phyloP scores from a whole-genome alignment of 116 monocot species.

The Zostera marina region DNA sequence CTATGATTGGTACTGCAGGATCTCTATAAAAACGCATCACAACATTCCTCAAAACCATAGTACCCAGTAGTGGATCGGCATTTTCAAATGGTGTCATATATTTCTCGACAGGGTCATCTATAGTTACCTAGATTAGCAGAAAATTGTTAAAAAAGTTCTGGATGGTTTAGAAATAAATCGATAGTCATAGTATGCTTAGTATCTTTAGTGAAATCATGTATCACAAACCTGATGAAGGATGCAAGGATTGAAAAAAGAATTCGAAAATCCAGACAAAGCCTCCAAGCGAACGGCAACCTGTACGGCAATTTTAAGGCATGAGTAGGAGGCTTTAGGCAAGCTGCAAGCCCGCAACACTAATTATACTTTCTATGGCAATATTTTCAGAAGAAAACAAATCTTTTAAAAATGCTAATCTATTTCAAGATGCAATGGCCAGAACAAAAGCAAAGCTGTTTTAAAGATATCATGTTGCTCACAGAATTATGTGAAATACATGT shows the following conservation, averaged over 20 bases:
- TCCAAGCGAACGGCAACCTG: slow-evolving; percentile 51
- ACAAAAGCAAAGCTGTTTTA: too few relatives aligned
- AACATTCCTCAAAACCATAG: slow-evolving; percentile 27
- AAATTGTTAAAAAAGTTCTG: not conserved
- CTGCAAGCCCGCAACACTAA: too few relatives aligned
- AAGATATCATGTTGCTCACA: too few relatives aligned
- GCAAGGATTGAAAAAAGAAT: slow-evolving; percentile 35
- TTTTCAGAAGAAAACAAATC: too few relatives aligned
- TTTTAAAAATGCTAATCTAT: too few relatives aligned
- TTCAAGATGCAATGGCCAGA: too few relatives aligned
- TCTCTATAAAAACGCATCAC: slow-evolving; percentile 51
- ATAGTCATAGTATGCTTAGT: too few relatives aligned
- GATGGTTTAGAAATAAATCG: not conserved
- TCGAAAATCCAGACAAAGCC: slow-evolving; percentile 34
- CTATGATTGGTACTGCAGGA: slow-evolving; percentile 34
- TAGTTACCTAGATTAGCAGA: slow-evolving; percentile 23
- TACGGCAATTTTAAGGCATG: not conserved
- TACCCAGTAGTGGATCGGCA: slow-evolving; percentile 32
- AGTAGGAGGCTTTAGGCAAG: too few relatives aligned
- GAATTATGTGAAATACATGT: too few relatives aligned
- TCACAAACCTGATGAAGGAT: slow-evolving; percentile 40
- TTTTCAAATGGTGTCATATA: slow-evolving; percentile 64
- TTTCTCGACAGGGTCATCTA: slow-evolving; percentile 67
- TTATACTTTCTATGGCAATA: too few relatives aligned
- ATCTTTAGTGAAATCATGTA: slow-evolving; percentile 1